phyloP scores from a whole-genome alignment of 2,329 filamentous ascomycete species.

The Teratosphaeria viscida region DNA sequence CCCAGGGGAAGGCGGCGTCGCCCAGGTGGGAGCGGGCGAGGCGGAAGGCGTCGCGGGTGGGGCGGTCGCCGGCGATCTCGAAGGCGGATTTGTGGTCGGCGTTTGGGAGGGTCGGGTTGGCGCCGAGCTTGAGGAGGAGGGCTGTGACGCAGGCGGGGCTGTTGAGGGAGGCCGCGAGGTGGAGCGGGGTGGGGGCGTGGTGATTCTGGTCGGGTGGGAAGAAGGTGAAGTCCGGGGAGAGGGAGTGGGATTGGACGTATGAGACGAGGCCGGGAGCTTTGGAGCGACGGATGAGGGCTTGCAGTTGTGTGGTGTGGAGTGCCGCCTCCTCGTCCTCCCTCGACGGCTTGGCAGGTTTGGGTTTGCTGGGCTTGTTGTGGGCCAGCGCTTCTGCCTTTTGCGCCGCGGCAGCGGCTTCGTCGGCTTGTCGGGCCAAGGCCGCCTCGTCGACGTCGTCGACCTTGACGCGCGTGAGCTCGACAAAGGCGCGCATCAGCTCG shows the following conservation, averaged over 20 bases:
- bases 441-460: slow-evolving; percentile 65
- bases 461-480: slow-evolving; percentile 86
- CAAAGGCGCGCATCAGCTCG: slow-evolving; percentile 88
- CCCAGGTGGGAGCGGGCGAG: slow-evolving; percentile 75
- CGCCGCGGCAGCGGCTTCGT: slow-evolving; percentile 34
- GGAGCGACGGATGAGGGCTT: slow-evolving; percentile 76
- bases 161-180: slow-evolving; percentile 75
- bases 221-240: slow-evolving; percentile 66
- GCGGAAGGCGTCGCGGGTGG: slow-evolving; percentile 83
- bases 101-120: slow-evolving; percentile 62
- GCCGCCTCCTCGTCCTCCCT: slow-evolving; percentile 76
- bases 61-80: slow-evolving; percentile 73
- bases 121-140: slow-evolving; percentile 61
- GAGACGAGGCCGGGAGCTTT: slow-evolving; percentile 79
- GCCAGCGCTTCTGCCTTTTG: slow-evolving; percentile 25
- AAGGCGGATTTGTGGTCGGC: slow-evolving; percentile 69
- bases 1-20: slow-evolving; percentile 69
- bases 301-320: slow-evolving; percentile 80
- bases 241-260: slow-evolving; percentile 67
- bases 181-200: slow-evolving; percentile 73
- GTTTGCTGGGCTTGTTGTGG: slow-evolving; percentile 37
- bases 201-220: slow-evolving; percentile 60
- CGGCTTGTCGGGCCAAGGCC: slow-evolving; percentile 40
- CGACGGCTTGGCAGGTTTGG: slow-evolving; percentile 53
- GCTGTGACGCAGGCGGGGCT: slow-evolving; percentile 66